These are phyloP conservation scores for Lachancea mirantina DNA, from an alignment of 805 yeast species.

Conservation along the genomic window DNA sequence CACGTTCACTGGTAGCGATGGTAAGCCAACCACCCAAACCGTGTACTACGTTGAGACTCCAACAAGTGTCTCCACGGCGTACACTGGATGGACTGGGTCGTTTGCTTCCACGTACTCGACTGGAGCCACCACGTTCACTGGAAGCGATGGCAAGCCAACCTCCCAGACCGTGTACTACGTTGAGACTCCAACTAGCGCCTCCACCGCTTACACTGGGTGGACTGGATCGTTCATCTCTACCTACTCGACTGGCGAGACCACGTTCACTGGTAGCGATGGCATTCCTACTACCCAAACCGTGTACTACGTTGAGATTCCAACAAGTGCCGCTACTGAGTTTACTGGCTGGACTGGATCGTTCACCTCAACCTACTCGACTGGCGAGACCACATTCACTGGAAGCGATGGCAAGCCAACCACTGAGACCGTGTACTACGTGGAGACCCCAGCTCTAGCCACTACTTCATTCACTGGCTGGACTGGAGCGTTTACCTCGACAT, in stretches of 20 bases:
- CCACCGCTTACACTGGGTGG: not conserved
- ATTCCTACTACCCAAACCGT: slow-evolving; percentile 8
- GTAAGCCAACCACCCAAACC: slow-evolving; percentile 1
- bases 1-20: not conserved
- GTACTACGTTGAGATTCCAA: slow-evolving; percentile 13
- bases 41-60: slow-evolving; percentile 12
- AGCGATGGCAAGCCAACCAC: not conserved
- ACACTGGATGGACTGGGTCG: slow-evolving; percentile 10
- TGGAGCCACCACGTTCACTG: not conserved
- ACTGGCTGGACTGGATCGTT: not conserved
- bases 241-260: slow-evolving; percentile 5
- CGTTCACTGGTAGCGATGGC: slow-evolving; percentile 9
- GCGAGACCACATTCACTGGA: not conserved
- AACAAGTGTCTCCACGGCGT: not conserved
- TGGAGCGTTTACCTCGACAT: slow-evolving; percentile 8
- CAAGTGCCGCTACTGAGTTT: not conserved
- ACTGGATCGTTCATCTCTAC: slow-evolving; percentile 3
- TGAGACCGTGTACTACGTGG: slow-evolving; percentile 1
- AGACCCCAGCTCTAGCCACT: not conserved
- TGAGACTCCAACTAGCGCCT: slow-evolving; percentile 5
- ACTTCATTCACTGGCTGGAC: slow-evolving; percentile 7
- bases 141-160: slow-evolving; percentile 3
- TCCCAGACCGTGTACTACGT: slow-evolving; percentile 3
- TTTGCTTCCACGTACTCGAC: slow-evolving; percentile 9
- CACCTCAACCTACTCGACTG: slow-evolving; percentile 5